These are phyloP conservation scores for Inonotus hispidus DNA, from an alignment of 1,284 basidiomycete genomes.

Conservation along the genomic window DNA sequence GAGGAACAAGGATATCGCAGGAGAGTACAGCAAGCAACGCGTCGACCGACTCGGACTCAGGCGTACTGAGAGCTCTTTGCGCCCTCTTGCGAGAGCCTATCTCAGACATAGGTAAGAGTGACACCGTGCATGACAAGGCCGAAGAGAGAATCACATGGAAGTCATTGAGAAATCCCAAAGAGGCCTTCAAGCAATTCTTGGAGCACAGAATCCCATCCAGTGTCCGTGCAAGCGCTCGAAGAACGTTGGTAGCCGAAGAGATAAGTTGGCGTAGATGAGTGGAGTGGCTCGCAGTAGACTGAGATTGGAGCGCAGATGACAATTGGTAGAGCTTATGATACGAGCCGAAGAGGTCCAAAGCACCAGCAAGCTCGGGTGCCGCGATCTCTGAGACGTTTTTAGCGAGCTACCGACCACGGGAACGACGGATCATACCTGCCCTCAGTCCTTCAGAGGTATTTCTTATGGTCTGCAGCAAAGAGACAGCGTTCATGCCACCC, in stretches of 20 bases:
- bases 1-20: conserved; percentile 2
- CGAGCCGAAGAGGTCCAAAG: conserved; percentile 6
- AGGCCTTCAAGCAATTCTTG: neutral
- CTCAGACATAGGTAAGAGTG: neutral
- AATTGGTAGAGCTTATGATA: conserved; percentile 3
- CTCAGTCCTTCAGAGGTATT: neutral
- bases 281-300: neutral
- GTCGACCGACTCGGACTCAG: neutral
- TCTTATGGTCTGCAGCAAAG: neutral
- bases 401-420: neutral
- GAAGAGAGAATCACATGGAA: conserved; percentile 6
- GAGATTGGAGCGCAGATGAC: neutral
- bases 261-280: neutral
- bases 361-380: conserved; percentile 2
- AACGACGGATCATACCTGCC: neutral
- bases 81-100: neutral
- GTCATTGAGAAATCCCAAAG: neutral
- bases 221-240: neutral
- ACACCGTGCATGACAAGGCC: neutral
- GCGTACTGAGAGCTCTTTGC: neutral
- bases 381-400: neutral
- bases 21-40: neutral
- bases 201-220: neutral
- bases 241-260: conserved; percentile 2
- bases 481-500: neutral